phyloP scores from a whole-genome alignment of 805 yeast genomes.

The Spencermartinsiella europaea region DNA sequence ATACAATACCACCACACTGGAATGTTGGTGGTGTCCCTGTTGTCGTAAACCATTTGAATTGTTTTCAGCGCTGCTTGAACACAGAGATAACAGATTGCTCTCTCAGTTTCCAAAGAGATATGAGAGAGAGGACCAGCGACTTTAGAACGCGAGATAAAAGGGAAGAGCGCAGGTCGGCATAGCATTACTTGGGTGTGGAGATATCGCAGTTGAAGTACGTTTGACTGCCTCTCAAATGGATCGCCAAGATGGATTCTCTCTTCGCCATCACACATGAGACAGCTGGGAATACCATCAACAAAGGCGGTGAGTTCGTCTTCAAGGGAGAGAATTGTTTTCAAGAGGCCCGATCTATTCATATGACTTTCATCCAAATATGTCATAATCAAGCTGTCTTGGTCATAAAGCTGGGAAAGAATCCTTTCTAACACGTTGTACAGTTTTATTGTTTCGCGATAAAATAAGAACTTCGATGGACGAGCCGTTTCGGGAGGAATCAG shows the following conservation, averaged over 20 bases:
- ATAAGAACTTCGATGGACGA: constrained; percentile 18
- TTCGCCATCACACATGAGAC: background rate
- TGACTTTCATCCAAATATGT: background rate
- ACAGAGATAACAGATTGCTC: constrained; percentile 8
- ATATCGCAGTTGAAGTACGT: constrained; percentile 7
- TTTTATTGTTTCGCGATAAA: constrained; percentile 19
- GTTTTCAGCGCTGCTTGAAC: constrained; percentile 13
- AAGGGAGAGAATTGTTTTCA: constrained; percentile 2
- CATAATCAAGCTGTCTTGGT: background rate
- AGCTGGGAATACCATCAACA: background rate
- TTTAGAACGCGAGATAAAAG: background rate
- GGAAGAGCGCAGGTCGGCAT: constrained; percentile 11
- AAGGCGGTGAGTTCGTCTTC: constrained; percentile 1
- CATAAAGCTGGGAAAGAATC: constrained; percentile 12
- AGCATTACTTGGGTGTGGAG: constrained; percentile 12
- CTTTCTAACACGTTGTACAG: constrained; percentile 21
- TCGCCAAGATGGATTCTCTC: background rate
- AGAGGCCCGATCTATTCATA: background rate
- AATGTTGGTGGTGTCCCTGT: constrained; percentile 7
- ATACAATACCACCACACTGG: constrained; percentile 26
- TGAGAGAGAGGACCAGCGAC: background rate
- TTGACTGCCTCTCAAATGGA: constrained; percentile 4
- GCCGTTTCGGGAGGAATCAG: constrained; percentile 4
- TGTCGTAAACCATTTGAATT: constrained; percentile 10
- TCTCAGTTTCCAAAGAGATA: background rate